Percentiles rank a stretch among this genome's conserved stretches.
Evolutionary conservation across 257 asterid species (phyloP).

Genomic region (Salvia miltiorrhiza): DNA sequence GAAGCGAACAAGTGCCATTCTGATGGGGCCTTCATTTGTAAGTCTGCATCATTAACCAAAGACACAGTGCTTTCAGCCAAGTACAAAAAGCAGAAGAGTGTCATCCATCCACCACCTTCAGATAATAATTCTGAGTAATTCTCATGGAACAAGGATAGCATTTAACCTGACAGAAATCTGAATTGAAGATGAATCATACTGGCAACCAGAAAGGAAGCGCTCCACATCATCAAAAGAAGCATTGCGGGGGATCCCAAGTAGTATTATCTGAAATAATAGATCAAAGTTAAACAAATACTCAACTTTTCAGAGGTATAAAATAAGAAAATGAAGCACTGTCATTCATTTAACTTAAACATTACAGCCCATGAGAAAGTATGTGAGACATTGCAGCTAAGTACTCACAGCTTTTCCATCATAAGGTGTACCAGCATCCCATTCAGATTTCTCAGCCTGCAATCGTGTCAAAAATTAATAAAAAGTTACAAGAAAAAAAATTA

Average conservation of each 20-base stretch:
- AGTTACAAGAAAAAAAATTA: not conserved
- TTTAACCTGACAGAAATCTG: slow-evolving; percentile 43
- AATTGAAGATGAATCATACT: slow-evolving; percentile 52
- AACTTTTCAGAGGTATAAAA: not conserved
- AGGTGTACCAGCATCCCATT: slow-evolving; percentile 50
- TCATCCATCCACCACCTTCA: slow-evolving; percentile 3
- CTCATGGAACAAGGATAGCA: slow-evolving; percentile 3
- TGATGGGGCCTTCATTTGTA: slow-evolving; percentile 28
- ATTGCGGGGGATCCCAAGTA: slow-evolving; percentile 65
- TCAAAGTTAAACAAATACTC: not conserved
- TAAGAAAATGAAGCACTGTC: not conserved
- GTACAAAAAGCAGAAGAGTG: not conserved
- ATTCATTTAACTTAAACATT: not conserved
- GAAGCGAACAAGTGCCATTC: slow-evolving; percentile 60
- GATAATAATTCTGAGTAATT: not conserved
- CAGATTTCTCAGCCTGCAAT: slow-evolving; percentile 50
- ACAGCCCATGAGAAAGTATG: not conserved
- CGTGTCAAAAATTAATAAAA: slow-evolving; percentile 17
- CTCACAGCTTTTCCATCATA: slow-evolving; percentile 87
- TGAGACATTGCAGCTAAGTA: slow-evolving; percentile 12
- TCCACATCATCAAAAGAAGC: slow-evolving; percentile 65
- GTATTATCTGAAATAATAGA: slow-evolving; percentile 42
- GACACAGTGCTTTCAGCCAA: not conserved
- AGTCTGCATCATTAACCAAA: slow-evolving; percentile 37
- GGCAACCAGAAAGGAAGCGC: slow-evolving; percentile 83